A percentile compares a stretch with the other conserved stretches of the same genome.
These are phyloP conservation scores for Stachybotrys chartarum DNA, from an alignment of 2,329 filamentous ascomycete genomes.

Conservation along the genomic window DNA sequence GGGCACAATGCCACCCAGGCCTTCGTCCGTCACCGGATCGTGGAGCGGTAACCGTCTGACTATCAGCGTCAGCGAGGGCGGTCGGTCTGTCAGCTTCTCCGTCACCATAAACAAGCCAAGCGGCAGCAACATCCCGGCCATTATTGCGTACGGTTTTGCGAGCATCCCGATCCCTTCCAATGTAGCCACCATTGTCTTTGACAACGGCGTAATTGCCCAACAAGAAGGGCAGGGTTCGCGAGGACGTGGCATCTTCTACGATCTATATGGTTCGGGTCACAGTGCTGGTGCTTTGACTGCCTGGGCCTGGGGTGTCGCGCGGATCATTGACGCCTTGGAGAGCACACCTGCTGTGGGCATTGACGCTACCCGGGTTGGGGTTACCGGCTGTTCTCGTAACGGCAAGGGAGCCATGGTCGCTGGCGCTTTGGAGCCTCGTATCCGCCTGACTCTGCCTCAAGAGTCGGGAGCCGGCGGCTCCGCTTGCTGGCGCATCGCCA, in stretches of 20 bases:
- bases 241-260: constrained; percentile 52
- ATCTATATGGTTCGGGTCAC: constrained; percentile 47
- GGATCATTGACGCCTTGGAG: constrained; percentile 53
- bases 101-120: constrained; percentile 30
- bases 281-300: constrained; percentile 51
- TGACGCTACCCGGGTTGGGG: constrained; percentile 41
- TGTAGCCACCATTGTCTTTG: constrained; percentile 51
- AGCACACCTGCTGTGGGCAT: constrained; percentile 37
- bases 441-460: constrained; percentile 54
- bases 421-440: constrained; percentile 50
- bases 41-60: constrained; percentile 31
- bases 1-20: constrained; percentile 25
- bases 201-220: constrained; percentile 49
- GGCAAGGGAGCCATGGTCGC: constrained; percentile 58
- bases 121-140: constrained; percentile 38
- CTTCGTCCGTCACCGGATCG: constrained; percentile 32
- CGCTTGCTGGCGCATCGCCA: constrained; percentile 53
- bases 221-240: constrained; percentile 40
- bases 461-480: constrained; percentile 56
- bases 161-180: constrained; percentile 47
- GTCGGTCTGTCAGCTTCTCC: constrained; percentile 22
- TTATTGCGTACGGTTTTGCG: constrained; percentile 48
- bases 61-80: constrained; percentile 33
- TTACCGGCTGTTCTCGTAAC: constrained; percentile 58
- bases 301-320: constrained; percentile 57